These are phyloP conservation scores for Chondrus crispus DNA, from an alignment of 23 red algal genomes.

Conservation along the genomic window DNA sequence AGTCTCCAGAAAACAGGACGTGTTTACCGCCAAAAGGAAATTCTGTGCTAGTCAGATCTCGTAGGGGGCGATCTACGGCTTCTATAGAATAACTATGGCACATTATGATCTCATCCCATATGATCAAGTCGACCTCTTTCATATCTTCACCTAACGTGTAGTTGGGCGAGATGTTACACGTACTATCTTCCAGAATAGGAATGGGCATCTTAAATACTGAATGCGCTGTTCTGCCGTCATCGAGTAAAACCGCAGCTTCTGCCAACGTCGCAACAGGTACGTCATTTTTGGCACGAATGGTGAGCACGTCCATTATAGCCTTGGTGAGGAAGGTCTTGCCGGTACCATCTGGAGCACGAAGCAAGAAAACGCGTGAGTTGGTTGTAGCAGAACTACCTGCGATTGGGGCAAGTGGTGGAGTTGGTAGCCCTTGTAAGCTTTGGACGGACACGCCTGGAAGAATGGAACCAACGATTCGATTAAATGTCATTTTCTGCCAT, in stretches of 20 bases:
- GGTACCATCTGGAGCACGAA: not conserved
- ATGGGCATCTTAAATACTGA: not conserved
- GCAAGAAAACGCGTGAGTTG: not conserved
- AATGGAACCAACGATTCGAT: not conserved
- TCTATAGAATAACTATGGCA: not conserved
- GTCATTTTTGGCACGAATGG: not conserved
- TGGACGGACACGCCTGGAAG: not conserved
- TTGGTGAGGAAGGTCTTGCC: not conserved
- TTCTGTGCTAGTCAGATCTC: not conserved
- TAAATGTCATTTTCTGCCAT: not conserved
- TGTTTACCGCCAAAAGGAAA: not conserved
- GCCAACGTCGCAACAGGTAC: not conserved
- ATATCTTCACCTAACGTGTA: not conserved
- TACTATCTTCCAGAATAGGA: not conserved
- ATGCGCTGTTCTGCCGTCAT: not conserved
- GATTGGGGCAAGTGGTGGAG: no score
- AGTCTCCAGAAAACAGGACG: not conserved
- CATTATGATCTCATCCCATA: not conserved
- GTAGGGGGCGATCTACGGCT: not conserved
- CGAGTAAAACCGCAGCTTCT: not conserved
- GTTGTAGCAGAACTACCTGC: not conserved
- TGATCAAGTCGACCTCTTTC: not conserved
- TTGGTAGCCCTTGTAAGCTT: not conserved
- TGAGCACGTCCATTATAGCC: not conserved
- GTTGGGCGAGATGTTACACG: not conserved